These are phyloP conservation scores for Cladosporium sp. DNA, from an alignment of 2,329 filamentous ascomycete genomes.

Conservation along the genomic window DNA sequence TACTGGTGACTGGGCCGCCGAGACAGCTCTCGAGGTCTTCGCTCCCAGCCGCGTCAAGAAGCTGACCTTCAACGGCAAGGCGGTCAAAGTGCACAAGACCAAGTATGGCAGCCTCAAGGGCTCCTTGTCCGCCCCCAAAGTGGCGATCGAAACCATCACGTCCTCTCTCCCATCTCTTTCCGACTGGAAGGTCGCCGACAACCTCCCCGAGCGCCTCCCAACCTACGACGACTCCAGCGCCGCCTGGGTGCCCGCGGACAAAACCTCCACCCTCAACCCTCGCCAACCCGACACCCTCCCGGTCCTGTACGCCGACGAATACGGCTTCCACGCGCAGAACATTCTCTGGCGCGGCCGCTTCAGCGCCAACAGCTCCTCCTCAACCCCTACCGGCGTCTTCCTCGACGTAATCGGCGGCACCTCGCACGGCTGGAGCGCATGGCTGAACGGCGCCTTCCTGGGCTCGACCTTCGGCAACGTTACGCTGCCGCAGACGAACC, in stretches of 20 bases:
- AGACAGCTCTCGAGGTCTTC: constrained; percentile 34
- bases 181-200: constrained; percentile 44
- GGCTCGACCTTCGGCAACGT: constrained; percentile 51
- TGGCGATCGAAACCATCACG: constrained; percentile 10
- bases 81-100: constrained; percentile 26
- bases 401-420: constrained; percentile 49
- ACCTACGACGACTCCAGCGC: constrained; percentile 40
- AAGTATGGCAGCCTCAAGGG: constrained; percentile 34
- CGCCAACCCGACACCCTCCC: constrained; percentile 34
- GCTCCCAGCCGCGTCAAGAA: constrained; percentile 22
- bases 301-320: constrained; percentile 38
- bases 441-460: constrained; percentile 52
- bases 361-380: constrained; percentile 23
- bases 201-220: constrained; percentile 42
- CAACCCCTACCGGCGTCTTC: constrained; percentile 35
- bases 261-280: constrained; percentile 32
- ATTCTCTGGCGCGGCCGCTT: constrained; percentile 39
- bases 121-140: constrained; percentile 21
- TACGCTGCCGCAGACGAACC: constrained; percentile 31
- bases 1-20: constrained; percentile 32
- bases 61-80: constrained; percentile 35
- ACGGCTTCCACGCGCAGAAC: constrained; percentile 37
- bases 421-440: constrained; percentile 53
- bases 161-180: constrained; percentile 37
- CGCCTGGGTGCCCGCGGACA: constrained; percentile 39